Evolutionary conservation across 2,329 filamentous ascomycete genomes (phyloP).

Genomic region (Arthrobotrys pseudoclavata): DNA sequence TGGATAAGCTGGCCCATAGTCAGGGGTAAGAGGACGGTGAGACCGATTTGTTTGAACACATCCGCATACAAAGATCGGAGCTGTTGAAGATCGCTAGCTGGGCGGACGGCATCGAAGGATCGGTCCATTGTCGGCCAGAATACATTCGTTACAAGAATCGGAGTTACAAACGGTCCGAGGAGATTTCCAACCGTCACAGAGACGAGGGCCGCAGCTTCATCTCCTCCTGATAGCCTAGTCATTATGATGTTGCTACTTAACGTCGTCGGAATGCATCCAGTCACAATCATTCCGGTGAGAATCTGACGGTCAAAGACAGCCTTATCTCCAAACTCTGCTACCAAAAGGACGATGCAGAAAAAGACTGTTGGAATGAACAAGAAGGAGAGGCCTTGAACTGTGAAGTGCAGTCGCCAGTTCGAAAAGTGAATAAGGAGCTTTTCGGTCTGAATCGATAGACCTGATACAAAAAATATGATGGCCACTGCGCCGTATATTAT

Average conservation of each 20-base stretch:
- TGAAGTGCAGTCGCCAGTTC: constrained; percentile 77
- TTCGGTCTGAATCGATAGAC: constrained; percentile 75
- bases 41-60: constrained; percentile 77
- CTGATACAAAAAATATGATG: constrained; percentile 79
- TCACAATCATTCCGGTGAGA: constrained; percentile 76
- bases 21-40: constrained; percentile 77
- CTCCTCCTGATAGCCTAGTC: constrained; percentile 78
- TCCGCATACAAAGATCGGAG: constrained; percentile 75
- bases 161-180: constrained; percentile 76
- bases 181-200: constrained; percentile 80
- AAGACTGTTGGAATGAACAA: constrained; percentile 76
- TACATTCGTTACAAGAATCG: constrained; percentile 73
- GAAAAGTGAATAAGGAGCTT: constrained; percentile 74
- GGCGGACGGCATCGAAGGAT: constrained; percentile 73
- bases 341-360: constrained; percentile 70
- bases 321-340: constrained; percentile 69
- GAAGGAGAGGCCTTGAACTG: constrained; percentile 78
- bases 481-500: constrained; percentile 78
- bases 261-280: constrained; percentile 78
- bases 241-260: constrained; percentile 81
- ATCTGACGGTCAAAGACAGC: constrained; percentile 74
- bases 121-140: constrained; percentile 70
- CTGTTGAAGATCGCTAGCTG: constrained; percentile 67
- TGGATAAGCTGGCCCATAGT: constrained; percentile 73
- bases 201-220: constrained; percentile 76